Conservation (phyloP, 1,284 basidiomycete species). For the Cutaneotrichosporon spelunceum region DNA sequence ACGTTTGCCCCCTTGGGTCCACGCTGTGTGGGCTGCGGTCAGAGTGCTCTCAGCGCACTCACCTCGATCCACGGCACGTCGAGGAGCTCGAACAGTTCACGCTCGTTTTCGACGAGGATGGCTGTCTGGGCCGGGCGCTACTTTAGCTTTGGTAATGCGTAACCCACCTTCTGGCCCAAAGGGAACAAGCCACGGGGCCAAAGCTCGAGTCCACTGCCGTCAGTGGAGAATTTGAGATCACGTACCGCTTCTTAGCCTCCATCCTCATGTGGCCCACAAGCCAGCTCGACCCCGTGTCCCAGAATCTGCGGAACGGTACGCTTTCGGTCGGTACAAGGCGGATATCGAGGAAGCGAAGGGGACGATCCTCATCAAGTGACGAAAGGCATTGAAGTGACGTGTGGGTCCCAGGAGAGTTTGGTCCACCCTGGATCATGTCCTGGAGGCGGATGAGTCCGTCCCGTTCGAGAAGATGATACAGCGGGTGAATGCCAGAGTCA, state of each 20-base stretch:
- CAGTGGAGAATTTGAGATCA: background rate
- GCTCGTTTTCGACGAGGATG: background rate
- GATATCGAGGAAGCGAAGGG: background rate
- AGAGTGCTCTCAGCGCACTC: background rate
- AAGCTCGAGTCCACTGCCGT: background rate
- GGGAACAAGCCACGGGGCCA: background rate
- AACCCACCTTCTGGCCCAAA: background rate
- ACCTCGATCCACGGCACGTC: conserved; percentile 1
- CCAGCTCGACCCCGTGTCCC: background rate
- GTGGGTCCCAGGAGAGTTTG: background rate
- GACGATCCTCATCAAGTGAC: background rate
- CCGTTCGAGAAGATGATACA: background rate
- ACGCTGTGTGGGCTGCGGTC: background rate
- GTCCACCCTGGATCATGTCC: background rate
- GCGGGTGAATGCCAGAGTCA: too few relatives aligned
- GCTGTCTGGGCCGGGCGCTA: background rate
- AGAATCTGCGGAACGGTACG: background rate
- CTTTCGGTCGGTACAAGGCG: background rate
- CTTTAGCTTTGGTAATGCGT: background rate
- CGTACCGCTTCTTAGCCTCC: conserved; percentile 3
- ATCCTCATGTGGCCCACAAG: background rate
- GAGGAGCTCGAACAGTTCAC: conserved; percentile 2
- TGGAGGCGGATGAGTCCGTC: background rate
- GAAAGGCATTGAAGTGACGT: background rate
- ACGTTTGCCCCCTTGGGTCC: background rate